Conservation (phyloP, 1,139 yeast genomes). For the Debaryomycetaceae sp. region DNA sequence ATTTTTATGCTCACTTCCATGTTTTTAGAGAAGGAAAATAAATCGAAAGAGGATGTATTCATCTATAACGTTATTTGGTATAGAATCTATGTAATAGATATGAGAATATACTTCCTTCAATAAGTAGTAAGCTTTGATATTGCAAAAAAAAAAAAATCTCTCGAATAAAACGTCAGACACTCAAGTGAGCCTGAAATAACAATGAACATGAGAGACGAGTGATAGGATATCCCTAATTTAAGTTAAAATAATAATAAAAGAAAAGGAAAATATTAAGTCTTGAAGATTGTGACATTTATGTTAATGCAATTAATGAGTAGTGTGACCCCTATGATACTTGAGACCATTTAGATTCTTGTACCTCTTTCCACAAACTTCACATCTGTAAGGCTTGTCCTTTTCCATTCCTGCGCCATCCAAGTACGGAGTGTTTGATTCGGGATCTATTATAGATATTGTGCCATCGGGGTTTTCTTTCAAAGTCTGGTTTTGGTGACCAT, state of each 20-base stretch:
- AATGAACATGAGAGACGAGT: too few relatives aligned
- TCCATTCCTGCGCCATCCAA: slow-evolving; percentile 93
- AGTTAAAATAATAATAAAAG: background rate
- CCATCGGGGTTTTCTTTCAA: slow-evolving; percentile 91
- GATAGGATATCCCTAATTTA: background rate
- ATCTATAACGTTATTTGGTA: background rate
- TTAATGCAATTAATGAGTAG: slow-evolving; percentile 64
- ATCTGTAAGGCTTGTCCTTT: slow-evolving; percentile 95
- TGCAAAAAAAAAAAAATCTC: background rate
- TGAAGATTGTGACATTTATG: slow-evolving; percentile 3
- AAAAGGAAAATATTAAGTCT: slow-evolving; percentile 1
- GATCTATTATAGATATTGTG: slow-evolving; percentile 86
- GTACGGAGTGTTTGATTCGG: slow-evolving; percentile 85
- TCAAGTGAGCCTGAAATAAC: background rate
- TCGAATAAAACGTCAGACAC: background rate
- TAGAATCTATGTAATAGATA: background rate
- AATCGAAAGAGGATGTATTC: too few relatives aligned
- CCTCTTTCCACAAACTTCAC: slow-evolving; percentile 97
- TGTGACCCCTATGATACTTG: slow-evolving; percentile 95
- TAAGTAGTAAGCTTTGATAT: background rate
- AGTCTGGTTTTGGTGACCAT: slow-evolving; percentile 96
- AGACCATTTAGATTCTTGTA: slow-evolving; percentile 94
- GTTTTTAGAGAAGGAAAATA: too few relatives aligned
- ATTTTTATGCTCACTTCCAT: too few relatives aligned
- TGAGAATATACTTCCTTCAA: background rate